These are phyloP conservation scores for Penicillium coprophilum DNA, from an alignment of 495 filamentous ascomycete species.

Conservation along the genomic window DNA sequence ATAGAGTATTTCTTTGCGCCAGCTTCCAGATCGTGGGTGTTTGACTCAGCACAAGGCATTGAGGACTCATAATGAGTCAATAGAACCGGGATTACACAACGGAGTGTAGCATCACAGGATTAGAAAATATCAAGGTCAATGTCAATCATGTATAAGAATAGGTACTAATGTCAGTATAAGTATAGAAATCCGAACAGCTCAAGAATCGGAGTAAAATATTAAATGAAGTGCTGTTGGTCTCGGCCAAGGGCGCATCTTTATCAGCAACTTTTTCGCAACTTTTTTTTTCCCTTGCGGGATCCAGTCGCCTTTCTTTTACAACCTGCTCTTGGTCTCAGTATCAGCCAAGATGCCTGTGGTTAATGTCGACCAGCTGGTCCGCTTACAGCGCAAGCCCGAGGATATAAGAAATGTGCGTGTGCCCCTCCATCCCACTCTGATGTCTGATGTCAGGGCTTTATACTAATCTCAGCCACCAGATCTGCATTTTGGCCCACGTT, in stretches of 20 bases:
- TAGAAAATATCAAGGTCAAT: background rate
- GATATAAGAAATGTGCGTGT: constrained; percentile 81
- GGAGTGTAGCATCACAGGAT: constrained; percentile 7
- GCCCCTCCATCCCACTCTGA: constrained; percentile 36
- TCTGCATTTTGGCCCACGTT: constrained; percentile 96
- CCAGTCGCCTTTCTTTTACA: constrained; percentile 13
- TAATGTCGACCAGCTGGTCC: constrained; percentile 78
- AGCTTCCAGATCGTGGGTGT: background rate
- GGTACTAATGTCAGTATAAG: background rate
- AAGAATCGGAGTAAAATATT: background rate
- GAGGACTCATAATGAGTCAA: constrained; percentile 30
- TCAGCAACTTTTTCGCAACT: constrained; percentile 26
- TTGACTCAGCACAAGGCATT: background rate
- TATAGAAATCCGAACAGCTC: background rate
- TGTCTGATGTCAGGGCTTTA: constrained; percentile 27
- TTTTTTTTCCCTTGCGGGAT: constrained; percentile 20
- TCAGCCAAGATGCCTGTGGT: constrained; percentile 78
- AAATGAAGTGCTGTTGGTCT: background rate
- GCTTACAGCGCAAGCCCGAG: constrained; percentile 78
- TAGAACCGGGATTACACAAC: background rate
- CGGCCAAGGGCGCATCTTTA: constrained; percentile 17
- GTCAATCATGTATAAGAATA: background rate
- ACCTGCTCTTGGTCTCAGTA: constrained; percentile 11
- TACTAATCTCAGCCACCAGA: constrained; percentile 56
- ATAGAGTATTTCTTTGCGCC: background rate